Evolutionary conservation across 1,139 yeast genomes (phyloP), one percentile per base, ranked within the genome.

Genomic region (Candida labiduridarum): DNA sequence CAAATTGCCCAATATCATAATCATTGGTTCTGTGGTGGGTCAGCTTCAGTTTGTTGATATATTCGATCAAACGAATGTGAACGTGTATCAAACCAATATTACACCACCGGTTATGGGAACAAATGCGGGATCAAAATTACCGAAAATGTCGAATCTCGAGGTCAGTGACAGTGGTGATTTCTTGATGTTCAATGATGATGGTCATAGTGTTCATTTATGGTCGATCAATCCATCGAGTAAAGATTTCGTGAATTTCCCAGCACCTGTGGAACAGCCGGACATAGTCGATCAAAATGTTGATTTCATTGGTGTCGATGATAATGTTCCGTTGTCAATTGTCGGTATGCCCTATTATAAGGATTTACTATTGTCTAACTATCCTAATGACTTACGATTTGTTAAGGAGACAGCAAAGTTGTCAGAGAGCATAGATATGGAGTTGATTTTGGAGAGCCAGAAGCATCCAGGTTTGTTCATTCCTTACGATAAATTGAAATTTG

Each of bases 281-380:
- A 51, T 65, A 1, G 59, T 70, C 4, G 53, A 60, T 1, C 73
- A 76, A 1, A 52, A 59, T 2, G 49, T 56, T 38, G 62, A 55
- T 25, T 60, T 65, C 2, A 59, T 66, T 8, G 66, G 65, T 3
- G 70, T 81, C 14, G 79, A 79, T 41, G 70, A 69, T 8, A 60
- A 68, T 11, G 66, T 72, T 2, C 92, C 97, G 0, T 71, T 94
- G 48, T 85, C 85, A 43, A 64, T 83, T 1, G 75, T 94, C 1
- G 97, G 97, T 8, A 73, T 94, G 83, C 98, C 99, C 0, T 90
- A 86, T 61, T 94, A 90, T 65, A 84, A 83, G 54, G 91, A 88
- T 45, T 80, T 82, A 47, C 74, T 95, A 22, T 72, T 92, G 12
- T 90, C 97, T 0, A 86, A 90, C 16, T 92, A 92, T 89, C 86